These are phyloP conservation scores for Rosa chinensis DNA, from an alignment of 306 rosid species.

Conservation along the genomic window DNA sequence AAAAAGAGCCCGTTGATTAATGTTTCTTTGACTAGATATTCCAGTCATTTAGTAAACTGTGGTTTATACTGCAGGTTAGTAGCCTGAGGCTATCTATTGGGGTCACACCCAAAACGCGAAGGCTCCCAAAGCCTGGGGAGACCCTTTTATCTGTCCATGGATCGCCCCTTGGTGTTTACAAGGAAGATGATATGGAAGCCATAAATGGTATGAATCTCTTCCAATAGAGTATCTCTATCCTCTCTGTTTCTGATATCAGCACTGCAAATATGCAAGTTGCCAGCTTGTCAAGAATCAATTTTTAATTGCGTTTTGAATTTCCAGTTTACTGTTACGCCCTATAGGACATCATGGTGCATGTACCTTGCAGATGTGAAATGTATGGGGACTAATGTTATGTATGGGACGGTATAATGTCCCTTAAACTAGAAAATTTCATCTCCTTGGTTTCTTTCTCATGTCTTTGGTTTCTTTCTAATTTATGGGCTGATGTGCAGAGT, in stretches of 20 bases:
- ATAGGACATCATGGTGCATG: not conserved
- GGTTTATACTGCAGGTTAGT: slow-evolving; percentile 47
- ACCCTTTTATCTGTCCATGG: slow-evolving; percentile 88
- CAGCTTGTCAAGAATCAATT: not conserved
- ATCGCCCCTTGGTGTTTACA: slow-evolving; percentile 85
- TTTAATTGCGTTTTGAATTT: not conserved
- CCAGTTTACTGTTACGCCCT: not conserved
- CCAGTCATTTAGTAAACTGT: not conserved
- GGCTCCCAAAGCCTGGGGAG: slow-evolving; percentile 88
- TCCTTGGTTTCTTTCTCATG: not conserved
- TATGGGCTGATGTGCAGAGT: slow-evolving; percentile 14
- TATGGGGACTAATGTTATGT: not conserved
- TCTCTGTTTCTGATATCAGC: not conserved
- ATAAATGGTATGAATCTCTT: slow-evolving; percentile 54
- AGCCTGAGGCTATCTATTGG: slow-evolving; percentile 81
- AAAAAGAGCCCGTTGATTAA: not conserved
- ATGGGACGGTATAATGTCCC: not conserved
- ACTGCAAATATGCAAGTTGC: not conserved
- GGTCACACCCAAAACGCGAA: slow-evolving; percentile 78
- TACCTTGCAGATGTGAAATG: not conserved
- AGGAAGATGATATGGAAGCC: slow-evolving; percentile 92
- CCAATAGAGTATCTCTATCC: not conserved
- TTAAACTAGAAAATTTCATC: not conserved
- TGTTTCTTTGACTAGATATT: not conserved
- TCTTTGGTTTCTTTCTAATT: slow-evolving; percentile 1